These are phyloP conservation scores for Nakazawaea sp. DNA, from an alignment of 805 yeast genomes.

Conservation along the genomic window DNA sequence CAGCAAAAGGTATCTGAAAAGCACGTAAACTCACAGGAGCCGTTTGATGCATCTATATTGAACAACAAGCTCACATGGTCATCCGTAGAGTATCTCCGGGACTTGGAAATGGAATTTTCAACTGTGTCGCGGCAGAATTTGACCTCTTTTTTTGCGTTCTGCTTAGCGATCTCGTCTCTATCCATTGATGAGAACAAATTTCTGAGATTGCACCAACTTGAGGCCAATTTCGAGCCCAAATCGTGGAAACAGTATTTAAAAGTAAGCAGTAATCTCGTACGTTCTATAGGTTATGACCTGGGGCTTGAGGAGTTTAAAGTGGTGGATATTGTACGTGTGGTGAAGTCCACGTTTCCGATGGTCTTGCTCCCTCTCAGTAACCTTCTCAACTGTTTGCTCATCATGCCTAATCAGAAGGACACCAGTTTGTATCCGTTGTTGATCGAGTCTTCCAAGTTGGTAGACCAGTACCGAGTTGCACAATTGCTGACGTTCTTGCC, in stretches of 20 bases:
- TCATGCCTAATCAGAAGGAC: slow-evolving; percentile 11
- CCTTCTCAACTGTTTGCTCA: slow-evolving; percentile 38
- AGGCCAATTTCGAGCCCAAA: slow-evolving; percentile 16
- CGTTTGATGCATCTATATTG: slow-evolving; percentile 17
- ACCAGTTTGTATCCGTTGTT: slow-evolving; percentile 3
- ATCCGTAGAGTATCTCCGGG: slow-evolving; percentile 33
- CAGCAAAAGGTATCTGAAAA: slow-evolving; percentile 11
- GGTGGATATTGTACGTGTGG: not conserved
- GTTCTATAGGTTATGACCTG: slow-evolving; percentile 38
- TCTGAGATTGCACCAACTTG: slow-evolving; percentile 15
- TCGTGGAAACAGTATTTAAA: slow-evolving; percentile 37
- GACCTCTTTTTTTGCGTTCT: slow-evolving; percentile 38
- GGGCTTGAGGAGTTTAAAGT: slow-evolving; percentile 12
- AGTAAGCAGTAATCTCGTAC: slow-evolving; percentile 36
- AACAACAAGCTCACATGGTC: slow-evolving; percentile 22
- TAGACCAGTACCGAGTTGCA: slow-evolving; percentile 30
- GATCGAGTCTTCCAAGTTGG: slow-evolving; percentile 25
- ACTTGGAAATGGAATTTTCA: slow-evolving; percentile 28
- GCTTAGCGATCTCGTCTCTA: slow-evolving; percentile 36
- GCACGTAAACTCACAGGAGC: slow-evolving; percentile 4
- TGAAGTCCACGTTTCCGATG: slow-evolving; percentile 29
- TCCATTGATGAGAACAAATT: slow-evolving; percentile 13
- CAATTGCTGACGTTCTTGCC: slow-evolving; percentile 30
- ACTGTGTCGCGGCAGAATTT: slow-evolving; percentile 34
- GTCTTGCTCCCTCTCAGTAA: slow-evolving; percentile 36